Conservation (phyloP, 768 basidiomycete species). For the Lentinus tigrinus region DNA sequence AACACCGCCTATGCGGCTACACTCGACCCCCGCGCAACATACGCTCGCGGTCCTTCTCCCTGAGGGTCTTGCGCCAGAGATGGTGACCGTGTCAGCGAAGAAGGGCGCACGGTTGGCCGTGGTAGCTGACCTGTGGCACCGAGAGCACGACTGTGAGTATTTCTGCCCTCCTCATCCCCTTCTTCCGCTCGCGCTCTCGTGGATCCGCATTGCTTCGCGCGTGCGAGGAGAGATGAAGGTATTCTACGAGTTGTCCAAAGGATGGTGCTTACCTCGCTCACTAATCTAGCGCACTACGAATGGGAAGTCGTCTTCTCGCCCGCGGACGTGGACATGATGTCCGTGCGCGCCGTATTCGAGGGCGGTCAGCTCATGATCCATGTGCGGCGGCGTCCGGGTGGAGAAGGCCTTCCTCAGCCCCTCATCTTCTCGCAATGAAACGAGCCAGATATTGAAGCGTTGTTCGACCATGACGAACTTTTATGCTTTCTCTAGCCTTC, state of each 20-base stretch:
- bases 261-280: neutral
- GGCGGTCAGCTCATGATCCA: constrained; percentile 12
- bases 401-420: neutral
- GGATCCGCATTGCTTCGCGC: too few relatives aligned
- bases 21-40: constrained; percentile 40
- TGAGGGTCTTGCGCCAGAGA: constrained; percentile 49
- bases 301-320: constrained; percentile 58
- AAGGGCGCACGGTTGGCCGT: constrained; percentile 56
- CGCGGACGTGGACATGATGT: constrained; percentile 53
- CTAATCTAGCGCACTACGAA: constrained; percentile 52
- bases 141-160: constrained; percentile 56
- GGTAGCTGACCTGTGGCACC: constrained; percentile 63
- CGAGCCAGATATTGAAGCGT: too few relatives aligned
- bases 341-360: constrained; percentile 49
- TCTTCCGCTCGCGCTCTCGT: neutral
- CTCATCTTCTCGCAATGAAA: neutral
- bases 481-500: too few relatives aligned
- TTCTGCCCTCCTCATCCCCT: neutral
- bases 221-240: neutral
- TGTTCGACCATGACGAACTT: too few relatives aligned
- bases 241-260: too few relatives aligned
- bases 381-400: constrained; percentile 8
- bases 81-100: constrained; percentile 63
- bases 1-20: constrained; percentile 46
- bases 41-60: constrained; percentile 51